These are phyloP conservation scores for Plasmodium reichenowi DNA, from an alignment of 169 alveolate species.

Conservation along the genomic window DNA sequence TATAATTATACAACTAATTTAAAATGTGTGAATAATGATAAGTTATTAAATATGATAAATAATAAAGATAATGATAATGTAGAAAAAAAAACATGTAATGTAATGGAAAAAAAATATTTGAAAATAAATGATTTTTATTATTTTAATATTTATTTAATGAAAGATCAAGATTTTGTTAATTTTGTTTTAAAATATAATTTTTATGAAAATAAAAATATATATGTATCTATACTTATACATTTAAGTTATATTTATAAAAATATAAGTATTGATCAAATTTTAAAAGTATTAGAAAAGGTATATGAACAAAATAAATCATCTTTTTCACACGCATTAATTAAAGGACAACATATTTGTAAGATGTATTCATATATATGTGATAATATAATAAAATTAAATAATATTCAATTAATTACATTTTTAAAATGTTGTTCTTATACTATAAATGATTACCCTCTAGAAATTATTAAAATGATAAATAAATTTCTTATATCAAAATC, in stretches of 20 bases:
- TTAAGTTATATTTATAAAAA: slow-evolving; percentile 12
- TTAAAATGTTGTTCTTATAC: slow-evolving; percentile 46
- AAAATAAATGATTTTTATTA: slow-evolving; percentile 41
- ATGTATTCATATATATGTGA: slow-evolving; percentile 36
- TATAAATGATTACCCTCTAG: slow-evolving; percentile 16
- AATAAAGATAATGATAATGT: too few species aligned
- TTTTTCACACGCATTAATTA: slow-evolving; percentile 21
- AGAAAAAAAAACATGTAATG: background rate
- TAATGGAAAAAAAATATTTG: background rate
- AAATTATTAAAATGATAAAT: background rate
- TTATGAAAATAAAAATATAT: slow-evolving; percentile 51
- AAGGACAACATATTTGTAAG: slow-evolving; percentile 14
- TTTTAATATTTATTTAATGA: slow-evolving; percentile 27
- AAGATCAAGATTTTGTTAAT: slow-evolving; percentile 23
- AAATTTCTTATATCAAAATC: slow-evolving; percentile 19
- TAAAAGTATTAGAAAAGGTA: slow-evolving; percentile 23
- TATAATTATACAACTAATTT: too few species aligned
- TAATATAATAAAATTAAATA: slow-evolving; percentile 12
- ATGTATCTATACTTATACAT: slow-evolving; percentile 42
- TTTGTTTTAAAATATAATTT: slow-evolving; percentile 21
- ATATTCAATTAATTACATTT: slow-evolving; percentile 2
- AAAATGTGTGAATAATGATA: too few species aligned
- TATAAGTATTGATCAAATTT: slow-evolving; percentile 13
- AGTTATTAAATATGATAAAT: too few species aligned
- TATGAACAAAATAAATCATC: slow-evolving; percentile 23